Base-by-base conservation (phyloP, 2,329 filamentous ascomycete species). In the Neodidymelliopsis sp. region DNA sequence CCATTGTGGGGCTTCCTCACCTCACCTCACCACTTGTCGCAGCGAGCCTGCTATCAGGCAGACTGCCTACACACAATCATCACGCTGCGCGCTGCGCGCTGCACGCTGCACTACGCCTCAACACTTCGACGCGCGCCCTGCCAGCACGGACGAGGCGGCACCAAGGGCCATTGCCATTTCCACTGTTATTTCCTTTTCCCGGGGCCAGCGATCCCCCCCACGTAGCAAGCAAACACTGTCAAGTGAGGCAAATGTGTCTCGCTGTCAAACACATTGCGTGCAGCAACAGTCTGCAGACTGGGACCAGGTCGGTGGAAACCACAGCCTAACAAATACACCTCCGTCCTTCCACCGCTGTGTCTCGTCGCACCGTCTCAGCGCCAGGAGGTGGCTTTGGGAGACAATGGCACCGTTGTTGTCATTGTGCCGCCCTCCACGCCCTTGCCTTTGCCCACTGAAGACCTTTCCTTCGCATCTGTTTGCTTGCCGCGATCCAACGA, bases 51-150 rank as follows among this genome's bases (percentile, higher is more conserved):
- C n/a, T n/a, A n/a, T n/a, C n/a, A n/a, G n/a, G n/a, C n/a, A n/a
- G n/a, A n/a, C n/a, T n/a, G 19, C 16, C 15, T 22, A 11, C 37
- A 37, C 31, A 41, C 46, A 49, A 45, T 46, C 56, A 57, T 57
- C 43, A 53, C 56, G 48, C 37, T 48, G 37, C 50, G 31, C 33
- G 39, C 56, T 55, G 54, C 56, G 36, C 47, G n/a, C n/a, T 48
- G 37, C 50, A 35, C 33, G 39, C 56, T 55, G 54, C 56, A 39
- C 47, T 46, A 15, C 46, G 50, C 51, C 54, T 31, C 52, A 53
- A 35, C 35, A 40, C 27, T 49, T 57, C 46, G 53, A 52, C 49
- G 55, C 51, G 48, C 35, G 46, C 35, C 45, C 36, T 25, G 49
- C 54, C 38, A 56, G 49, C 47, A 41, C 31, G 16, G 39, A 27